Evolutionary conservation across 164 flowering plant genomes (phyloP), one percentile per base, ranked within the genome.

Genomic region (Liriodendron chinense): DNA sequence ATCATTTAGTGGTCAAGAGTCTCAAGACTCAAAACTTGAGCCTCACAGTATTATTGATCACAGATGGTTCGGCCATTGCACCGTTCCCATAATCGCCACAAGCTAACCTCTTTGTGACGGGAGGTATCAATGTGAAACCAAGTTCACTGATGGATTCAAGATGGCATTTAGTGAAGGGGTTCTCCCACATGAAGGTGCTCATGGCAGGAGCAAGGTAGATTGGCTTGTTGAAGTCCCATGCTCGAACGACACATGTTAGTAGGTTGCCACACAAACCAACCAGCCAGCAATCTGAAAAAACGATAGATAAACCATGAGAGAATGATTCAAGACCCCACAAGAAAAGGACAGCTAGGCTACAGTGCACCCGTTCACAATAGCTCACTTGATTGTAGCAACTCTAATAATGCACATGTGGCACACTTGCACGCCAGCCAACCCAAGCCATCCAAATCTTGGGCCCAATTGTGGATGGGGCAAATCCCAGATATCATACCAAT

Each of bases 141-240:
- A 92, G 91, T 70, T 90, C 92, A 68, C 85, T 92, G 49, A 93
- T 78, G 7, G 75, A 47, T 82, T 87, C 75, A 48, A 93, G 90
- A 83, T 93, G 97, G 14, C 84, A 79, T 79, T 91, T 89, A 0
- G 98, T 93, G 85, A 93, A 92, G 74, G 93, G 94, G 75, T 90
- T 95, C 63, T 70, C 88, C 98, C 98, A 95, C 98, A 95, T 93
- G 73, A 90, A 86, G 47, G 98, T 87, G 87, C 93, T 93, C 98
- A 95, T 95, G 57, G 98, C 91, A 16, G 98, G 98, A 25, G 98
- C 98, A 24, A 93, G 90, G 78, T 92, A 93, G 28, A 95, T 68
- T 12, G 97, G 98, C 77, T 95, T 92, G 77, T 63, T 79, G 76
- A 88, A 91, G 84, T 95, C 98, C 98, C 98, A 95, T 66, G 98